Conservation (phyloP, 1,139 yeast genomes). For the Zygotorulaspora mrakii region DNA sequence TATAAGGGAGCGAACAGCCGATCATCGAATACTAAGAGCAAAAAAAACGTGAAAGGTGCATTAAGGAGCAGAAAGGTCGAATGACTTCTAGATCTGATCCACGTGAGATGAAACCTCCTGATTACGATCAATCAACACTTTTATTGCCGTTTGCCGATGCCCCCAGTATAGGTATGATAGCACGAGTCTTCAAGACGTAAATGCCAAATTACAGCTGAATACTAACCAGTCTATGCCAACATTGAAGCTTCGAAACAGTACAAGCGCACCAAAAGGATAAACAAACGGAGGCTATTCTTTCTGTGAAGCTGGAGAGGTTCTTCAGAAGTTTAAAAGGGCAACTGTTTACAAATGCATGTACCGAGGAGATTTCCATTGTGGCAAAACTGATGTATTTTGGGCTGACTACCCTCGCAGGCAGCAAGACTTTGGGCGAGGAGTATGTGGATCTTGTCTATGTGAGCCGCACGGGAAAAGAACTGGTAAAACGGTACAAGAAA, state of each 20-base stretch:
- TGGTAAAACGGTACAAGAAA: conserved; percentile 49
- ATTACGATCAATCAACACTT: conserved; percentile 1
- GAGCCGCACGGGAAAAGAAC: conserved; percentile 44
- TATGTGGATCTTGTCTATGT: conserved; percentile 82
- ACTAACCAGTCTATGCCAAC: conserved; percentile 9
- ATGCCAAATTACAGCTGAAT: no score
- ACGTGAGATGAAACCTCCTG: conserved; percentile 1
- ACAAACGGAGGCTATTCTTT: conserved; percentile 57
- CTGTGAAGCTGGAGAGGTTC: conserved; percentile 54
- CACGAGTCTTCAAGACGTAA: no score
- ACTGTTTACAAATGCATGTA: conserved; percentile 59
- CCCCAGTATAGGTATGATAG: conserved; percentile 41
- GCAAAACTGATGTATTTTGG: conserved; percentile 60
- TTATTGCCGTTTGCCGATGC: conserved; percentile 44
- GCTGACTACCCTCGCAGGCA: conserved; percentile 70
- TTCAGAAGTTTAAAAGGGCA: conserved; percentile 51
- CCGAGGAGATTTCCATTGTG: conserved; percentile 56
- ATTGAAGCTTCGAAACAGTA: conserved; percentile 35
- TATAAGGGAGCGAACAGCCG: conserved; percentile 1
- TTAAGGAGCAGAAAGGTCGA: neutral
- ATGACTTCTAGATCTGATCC: neutral
- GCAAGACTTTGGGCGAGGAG: conserved; percentile 89
- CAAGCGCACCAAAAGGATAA: conserved; percentile 88
- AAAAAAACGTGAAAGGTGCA: neutral
- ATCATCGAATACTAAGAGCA: conserved; percentile 1